These are phyloP conservation scores for Pueraria montana DNA, from an alignment of 306 rosid genomes.

Conservation along the genomic window DNA sequence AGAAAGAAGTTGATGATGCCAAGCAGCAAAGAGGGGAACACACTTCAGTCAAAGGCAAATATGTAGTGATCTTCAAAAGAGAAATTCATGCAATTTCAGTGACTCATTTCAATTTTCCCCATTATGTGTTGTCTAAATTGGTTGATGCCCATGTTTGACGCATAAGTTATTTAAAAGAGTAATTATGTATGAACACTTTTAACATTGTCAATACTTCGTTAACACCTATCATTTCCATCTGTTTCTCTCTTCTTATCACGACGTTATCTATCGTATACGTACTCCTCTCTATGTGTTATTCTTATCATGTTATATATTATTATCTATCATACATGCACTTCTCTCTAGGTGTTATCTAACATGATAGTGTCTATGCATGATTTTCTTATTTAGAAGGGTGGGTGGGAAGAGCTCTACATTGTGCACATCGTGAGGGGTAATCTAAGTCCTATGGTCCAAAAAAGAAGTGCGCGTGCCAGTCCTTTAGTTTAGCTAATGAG, in stretches of 20 bases:
- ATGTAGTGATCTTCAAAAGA: background rate
- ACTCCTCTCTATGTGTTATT: too few relatives aligned
- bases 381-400: background rate
- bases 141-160: background rate
- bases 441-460: background rate
- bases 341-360: too few relatives aligned
- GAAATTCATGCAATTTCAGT: background rate
- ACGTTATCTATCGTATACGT: too few relatives aligned
- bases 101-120: too few relatives aligned
- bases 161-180: background rate
- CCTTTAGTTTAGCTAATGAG: background rate
- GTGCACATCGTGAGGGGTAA: background rate
- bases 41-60: constrained; percentile 16
- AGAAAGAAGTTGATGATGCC: constrained; percentile 7
- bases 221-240: too few relatives aligned
- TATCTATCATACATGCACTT: too few relatives aligned
- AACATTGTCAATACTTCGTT: background rate
- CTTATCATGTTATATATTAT: too few relatives aligned
- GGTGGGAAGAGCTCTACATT: background rate
- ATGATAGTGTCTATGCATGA: background rate
- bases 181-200: background rate
- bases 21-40: constrained; percentile 15
- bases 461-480: constrained; percentile 10
- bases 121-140: background rate
- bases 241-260: too few relatives aligned